Conservation (phyloP, 805 yeast genomes). For the Starmerella potacharoeniae region DNA sequence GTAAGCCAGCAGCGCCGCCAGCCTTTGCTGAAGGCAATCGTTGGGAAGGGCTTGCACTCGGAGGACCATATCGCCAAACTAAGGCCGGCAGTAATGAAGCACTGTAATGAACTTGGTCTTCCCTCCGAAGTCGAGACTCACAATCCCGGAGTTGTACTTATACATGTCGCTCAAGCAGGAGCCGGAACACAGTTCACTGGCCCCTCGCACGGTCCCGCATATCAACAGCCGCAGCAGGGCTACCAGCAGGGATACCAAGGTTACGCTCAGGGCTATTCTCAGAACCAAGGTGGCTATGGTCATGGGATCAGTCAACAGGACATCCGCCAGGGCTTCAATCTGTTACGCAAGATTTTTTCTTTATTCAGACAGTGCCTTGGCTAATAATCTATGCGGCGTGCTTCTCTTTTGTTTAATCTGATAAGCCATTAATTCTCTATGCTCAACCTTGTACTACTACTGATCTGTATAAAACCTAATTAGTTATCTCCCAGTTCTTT, state of each 20-base stretch:
- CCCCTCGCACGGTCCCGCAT: background rate
- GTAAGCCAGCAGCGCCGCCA: conserved; percentile 27
- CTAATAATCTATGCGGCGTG: background rate
- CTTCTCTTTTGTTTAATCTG: too few species aligned
- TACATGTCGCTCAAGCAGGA: conserved; percentile 45
- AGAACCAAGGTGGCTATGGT: background rate
- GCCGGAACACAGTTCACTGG: background rate
- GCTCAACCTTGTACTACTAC: too few species aligned
- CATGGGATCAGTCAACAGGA: conserved; percentile 2
- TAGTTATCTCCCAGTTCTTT: conserved; percentile 39
- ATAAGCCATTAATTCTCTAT: too few species aligned
- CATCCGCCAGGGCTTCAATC: conserved; percentile 6
- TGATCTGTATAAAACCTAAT: background rate
- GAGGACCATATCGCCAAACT: conserved; percentile 70
- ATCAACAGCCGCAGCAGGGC: conserved; percentile 1
- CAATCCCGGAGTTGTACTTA: conserved; percentile 70
- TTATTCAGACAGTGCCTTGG: conserved; percentile 14
- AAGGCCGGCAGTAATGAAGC: conserved; percentile 75
- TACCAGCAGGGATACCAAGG: conserved; percentile 21
- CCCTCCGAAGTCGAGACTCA: conserved; percentile 51
- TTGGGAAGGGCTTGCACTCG: conserved; percentile 87
- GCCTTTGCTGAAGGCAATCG: conserved; percentile 49
- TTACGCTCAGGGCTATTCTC: conserved; percentile 7
- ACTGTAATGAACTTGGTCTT: conserved; percentile 58
- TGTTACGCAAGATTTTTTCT: conserved; percentile 21